phyloP scores from a whole-genome alignment of 805 yeast species.

The Citeromyces matritensis region DNA sequence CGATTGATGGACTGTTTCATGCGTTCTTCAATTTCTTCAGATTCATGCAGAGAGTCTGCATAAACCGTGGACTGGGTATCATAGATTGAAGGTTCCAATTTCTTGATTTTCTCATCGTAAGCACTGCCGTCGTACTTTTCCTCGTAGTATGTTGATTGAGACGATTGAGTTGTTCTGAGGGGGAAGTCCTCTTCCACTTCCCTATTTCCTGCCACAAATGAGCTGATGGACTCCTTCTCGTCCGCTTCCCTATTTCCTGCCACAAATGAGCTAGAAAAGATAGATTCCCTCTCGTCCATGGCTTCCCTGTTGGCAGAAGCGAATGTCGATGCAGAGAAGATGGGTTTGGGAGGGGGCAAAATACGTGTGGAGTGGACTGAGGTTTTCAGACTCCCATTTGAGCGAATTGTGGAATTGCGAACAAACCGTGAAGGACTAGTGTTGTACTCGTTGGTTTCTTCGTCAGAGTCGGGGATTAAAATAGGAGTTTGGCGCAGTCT shows the following conservation, averaged over 20 bases:
- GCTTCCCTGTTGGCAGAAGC: conserved; percentile 33
- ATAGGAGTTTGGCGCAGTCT: conserved; percentile 37
- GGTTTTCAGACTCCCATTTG: conserved; percentile 19
- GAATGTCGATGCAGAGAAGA: conserved; percentile 45
- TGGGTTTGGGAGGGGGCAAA: conserved; percentile 51
- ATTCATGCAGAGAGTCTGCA: not conserved
- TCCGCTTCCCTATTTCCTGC: too few species aligned
- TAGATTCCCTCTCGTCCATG: too few species aligned
- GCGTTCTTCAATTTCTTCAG: conserved; percentile 1
- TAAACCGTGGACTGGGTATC: not conserved
- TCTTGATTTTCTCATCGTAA: too few species aligned
- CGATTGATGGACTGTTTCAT: not conserved
- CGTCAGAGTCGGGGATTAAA: conserved; percentile 19
- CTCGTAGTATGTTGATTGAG: too few species aligned
- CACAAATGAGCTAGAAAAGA: too few species aligned
- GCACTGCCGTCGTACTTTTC: too few species aligned
- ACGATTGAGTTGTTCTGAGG: too few species aligned
- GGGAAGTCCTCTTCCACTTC: too few species aligned
- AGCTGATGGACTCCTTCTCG: too few species aligned
- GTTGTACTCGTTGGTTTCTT: conserved; percentile 14
- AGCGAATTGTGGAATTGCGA: conserved; percentile 8
- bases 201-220: too few species aligned
- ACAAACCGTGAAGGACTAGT: conserved; percentile 9
- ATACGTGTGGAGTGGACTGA: conserved; percentile 22
- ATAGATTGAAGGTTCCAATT: not conserved